phyloP scores from a whole-genome alignment of 1,139 yeast species.

The Suhomyces bolitotheri region DNA sequence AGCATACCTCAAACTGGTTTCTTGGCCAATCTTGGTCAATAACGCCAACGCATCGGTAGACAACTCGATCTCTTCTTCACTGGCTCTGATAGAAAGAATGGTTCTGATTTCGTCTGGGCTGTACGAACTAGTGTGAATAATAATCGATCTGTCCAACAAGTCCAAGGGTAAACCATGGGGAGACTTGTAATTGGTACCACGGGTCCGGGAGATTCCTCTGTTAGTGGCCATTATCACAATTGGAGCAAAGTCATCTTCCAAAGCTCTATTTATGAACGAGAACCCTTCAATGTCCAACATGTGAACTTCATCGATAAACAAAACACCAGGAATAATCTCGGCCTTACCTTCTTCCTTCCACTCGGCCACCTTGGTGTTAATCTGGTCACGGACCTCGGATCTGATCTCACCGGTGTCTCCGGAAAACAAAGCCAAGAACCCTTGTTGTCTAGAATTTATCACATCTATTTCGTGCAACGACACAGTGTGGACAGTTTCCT shows the following conservation, averaged over 20 bases:
- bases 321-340: constrained; percentile 96
- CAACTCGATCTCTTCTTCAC: constrained; percentile 92
- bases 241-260: constrained; percentile 96
- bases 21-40: constrained; percentile 88
- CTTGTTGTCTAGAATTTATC: constrained; percentile 96
- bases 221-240: constrained; percentile 98
- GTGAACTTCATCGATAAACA: constrained; percentile 97
- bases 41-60: constrained; percentile 81
- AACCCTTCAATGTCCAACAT: constrained; percentile 98
- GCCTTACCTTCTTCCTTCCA: constrained; percentile 99
- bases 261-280: constrained; percentile 91
- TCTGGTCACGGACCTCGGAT: constrained; percentile 94
- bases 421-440: constrained; percentile 90
- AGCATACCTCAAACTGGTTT: constrained; percentile 91
- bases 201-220: constrained; percentile 86
- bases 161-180: constrained; percentile 98
- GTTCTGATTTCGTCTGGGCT: constrained; percentile 79
- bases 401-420: constrained; percentile 98
- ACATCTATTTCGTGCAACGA: constrained; percentile 97
- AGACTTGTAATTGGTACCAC: constrained; percentile 91
- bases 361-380: constrained; percentile 94
- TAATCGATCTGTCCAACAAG: constrained; percentile 88
- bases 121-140: constrained; percentile 82
- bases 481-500: constrained; percentile 94
- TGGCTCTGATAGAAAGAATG: constrained; percentile 87